Conservation (phyloP, 805 yeast genomes). For the Wickerhamiella allomyrinae region DNA sequence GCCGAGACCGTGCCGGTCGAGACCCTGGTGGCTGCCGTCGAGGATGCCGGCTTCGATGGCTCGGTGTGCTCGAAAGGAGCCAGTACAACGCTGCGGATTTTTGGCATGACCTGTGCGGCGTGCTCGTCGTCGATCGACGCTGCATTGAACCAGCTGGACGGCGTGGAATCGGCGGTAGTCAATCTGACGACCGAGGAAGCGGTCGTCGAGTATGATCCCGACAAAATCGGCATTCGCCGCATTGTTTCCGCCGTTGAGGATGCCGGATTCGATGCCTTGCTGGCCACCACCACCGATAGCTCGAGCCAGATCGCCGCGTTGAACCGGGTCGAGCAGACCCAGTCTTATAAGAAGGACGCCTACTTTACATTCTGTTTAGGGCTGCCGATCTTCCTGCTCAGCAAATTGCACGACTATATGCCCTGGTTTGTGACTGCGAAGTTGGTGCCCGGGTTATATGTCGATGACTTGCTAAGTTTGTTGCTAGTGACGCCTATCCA, state of each 20-base stretch:
- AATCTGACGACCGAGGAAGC: conserved; percentile 43
- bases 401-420: conserved; percentile 28
- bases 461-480: conserved; percentile 50
- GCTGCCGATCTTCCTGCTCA: conserved; percentile 38
- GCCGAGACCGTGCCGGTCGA: conserved; percentile 24
- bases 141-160: conserved; percentile 32
- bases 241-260: conserved; percentile 40
- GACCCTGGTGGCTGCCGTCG: conserved; percentile 40
- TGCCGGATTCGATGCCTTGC: conserved; percentile 39
- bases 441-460: conserved; percentile 45
- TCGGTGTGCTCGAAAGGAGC: conserved; percentile 7
- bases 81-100: conserved; percentile 25
- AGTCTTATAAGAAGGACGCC: conserved; percentile 51
- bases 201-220: conserved; percentile 36
- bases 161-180: conserved; percentile 37
- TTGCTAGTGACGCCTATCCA: conserved; percentile 46
- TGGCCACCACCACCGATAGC: conserved; percentile 37
- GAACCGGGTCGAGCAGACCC: conserved; percentile 55
- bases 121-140: conserved; percentile 38
- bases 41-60: conserved; percentile 65
- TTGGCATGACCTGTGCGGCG: conserved; percentile 50
- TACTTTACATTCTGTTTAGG: conserved; percentile 42
- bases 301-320: conserved; percentile 56
- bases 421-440: conserved; percentile 25
- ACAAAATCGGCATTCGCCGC: conserved; percentile 40